Conservation (phyloP, 495 filamentous ascomycete species). For the Coniosporium apollinis region DNA sequence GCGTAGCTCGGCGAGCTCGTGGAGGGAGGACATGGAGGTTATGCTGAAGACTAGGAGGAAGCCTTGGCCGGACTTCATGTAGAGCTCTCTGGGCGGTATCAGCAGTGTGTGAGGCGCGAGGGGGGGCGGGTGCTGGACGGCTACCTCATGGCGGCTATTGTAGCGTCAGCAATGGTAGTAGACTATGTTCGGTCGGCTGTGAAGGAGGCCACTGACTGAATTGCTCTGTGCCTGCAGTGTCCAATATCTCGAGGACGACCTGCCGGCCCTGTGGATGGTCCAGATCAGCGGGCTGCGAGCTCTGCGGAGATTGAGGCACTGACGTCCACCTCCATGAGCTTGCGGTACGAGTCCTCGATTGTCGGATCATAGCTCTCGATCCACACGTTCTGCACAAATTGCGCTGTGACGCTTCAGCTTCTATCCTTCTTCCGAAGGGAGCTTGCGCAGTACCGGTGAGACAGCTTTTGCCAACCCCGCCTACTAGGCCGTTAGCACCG, state of each 20-base stretch:
- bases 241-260: slow-evolving; percentile 91
- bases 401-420: slow-evolving; percentile 40
- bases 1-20: slow-evolving; percentile 72
- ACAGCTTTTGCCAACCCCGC: slow-evolving; percentile 96
- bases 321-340: slow-evolving; percentile 89
- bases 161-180: slow-evolving; percentile 4
- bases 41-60: slow-evolving; percentile 97
- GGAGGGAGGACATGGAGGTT: slow-evolving; percentile 68
- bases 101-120: slow-evolving; percentile 7
- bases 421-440: background rate
- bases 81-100: slow-evolving; percentile 51
- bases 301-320: slow-evolving; percentile 18
- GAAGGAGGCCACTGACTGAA: slow-evolving; percentile 53
- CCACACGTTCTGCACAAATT: slow-evolving; percentile 99
- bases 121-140: slow-evolving; percentile 2
- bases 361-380: slow-evolving; percentile 98
- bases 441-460: slow-evolving; percentile 58
- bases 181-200: background rate
- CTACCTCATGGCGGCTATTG: slow-evolving; percentile 15
- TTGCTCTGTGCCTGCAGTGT: slow-evolving; percentile 95
- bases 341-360: slow-evolving; percentile 94
- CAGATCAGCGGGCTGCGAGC: background rate
- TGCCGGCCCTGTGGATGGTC: slow-evolving; percentile 55
- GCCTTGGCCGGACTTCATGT: slow-evolving; percentile 90
- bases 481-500: slow-evolving; percentile 35